Evolutionary conservation across 306 rosid genomes (phyloP), one percentile per base, ranked within the genome.

Genomic region (Parietaria judaica): DNA sequence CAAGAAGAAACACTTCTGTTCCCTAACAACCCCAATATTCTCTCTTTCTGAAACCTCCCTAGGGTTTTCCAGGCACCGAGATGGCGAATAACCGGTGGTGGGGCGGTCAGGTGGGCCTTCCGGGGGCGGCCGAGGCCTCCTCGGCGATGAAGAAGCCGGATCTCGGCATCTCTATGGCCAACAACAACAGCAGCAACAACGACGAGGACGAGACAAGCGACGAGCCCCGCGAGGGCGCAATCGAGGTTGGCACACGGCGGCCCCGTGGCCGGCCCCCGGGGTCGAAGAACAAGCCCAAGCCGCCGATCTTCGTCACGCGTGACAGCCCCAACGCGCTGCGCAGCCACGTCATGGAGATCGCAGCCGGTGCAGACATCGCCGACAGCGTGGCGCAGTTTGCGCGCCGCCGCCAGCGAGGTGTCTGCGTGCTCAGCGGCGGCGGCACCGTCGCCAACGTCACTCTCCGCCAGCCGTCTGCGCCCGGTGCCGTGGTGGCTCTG

Each of bases 61-160:
- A 41, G 9, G 31, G 31, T 23, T 23, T 23, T 23, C 31, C 31
- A 23, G 31, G 31, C 1, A 23, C 31, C 31, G 31, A 23, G 31
- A 89, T 90, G 97, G 80, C 97, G 39, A 86, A 83, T 56, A 23
- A 23, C 31, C 91, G 80, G 13, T 90, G 97, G 97, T 90, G 97
- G 97, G 75, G 82, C 10, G 89, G 78, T 6, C 84, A 85, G 3
- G 48, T 77, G 64, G 86, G 84, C 62, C 73, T 84, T 11, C 65
- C 84, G 3, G 90, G 78, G 13, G 69, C 43, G 11, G 85, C 49
- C 9, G 86, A 77, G 3, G 70, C 71, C 46, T 60, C 82, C 7
- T 74, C 89, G 0, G 71, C 80, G 1, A 67, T 80, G 64, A 79
- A 58, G 44, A 80, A 82, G 72, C 87, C 90, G 66, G 90, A 90